Evolutionary conservation across 176 grass and related monocot species (phyloP).

Genomic region (Oryza brachyantha): DNA sequence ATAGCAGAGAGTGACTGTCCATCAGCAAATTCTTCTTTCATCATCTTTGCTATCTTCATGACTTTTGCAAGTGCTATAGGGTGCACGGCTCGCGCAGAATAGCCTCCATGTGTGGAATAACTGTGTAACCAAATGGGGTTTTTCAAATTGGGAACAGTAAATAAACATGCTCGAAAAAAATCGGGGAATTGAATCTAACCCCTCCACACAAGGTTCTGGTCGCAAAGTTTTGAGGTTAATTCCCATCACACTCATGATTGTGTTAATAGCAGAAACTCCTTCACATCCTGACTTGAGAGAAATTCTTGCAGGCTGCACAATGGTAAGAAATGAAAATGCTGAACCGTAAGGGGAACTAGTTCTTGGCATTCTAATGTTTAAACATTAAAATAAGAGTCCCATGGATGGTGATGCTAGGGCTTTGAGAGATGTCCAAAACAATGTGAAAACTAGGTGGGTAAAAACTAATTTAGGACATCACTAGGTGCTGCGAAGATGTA

Average conservation of each 20-base stretch:
- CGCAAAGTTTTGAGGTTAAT: slow-evolving; percentile 87
- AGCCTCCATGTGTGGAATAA: slow-evolving; percentile 92
- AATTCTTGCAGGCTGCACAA: slow-evolving; percentile 78
- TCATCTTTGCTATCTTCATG: slow-evolving; percentile 92
- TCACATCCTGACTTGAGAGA: slow-evolving; percentile 86
- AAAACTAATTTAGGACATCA: not conserved
- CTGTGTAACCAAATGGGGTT: slow-evolving; percentile 34
- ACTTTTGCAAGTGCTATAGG: slow-evolving; percentile 95
- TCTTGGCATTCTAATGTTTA: not conserved
- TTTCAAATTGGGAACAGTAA: slow-evolving; percentile 22
- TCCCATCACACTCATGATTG: slow-evolving; percentile 99
- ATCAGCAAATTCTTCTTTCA: slow-evolving; percentile 73
- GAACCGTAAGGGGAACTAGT: not conserved
- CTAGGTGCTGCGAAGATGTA: not conserved
- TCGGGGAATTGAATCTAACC: slow-evolving; percentile 51
- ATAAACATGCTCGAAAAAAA: not conserved
- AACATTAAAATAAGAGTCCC: not conserved
- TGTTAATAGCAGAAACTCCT: slow-evolving; percentile 93
- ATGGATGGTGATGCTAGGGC: not conserved
- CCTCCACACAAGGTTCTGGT: slow-evolving; percentile 89
- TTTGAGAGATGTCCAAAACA: slow-evolving; percentile 10
- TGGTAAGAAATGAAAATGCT: not conserved
- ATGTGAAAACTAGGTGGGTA: slow-evolving; percentile 1
- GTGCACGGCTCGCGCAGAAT: slow-evolving; percentile 92
- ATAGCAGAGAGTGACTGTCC: slow-evolving; percentile 87